Percentiles rank a stretch among this genome's conserved stretches.
Conservation (phyloP, 2,329 filamentous ascomycete species). For the Paecilomyces variotii region DNA sequence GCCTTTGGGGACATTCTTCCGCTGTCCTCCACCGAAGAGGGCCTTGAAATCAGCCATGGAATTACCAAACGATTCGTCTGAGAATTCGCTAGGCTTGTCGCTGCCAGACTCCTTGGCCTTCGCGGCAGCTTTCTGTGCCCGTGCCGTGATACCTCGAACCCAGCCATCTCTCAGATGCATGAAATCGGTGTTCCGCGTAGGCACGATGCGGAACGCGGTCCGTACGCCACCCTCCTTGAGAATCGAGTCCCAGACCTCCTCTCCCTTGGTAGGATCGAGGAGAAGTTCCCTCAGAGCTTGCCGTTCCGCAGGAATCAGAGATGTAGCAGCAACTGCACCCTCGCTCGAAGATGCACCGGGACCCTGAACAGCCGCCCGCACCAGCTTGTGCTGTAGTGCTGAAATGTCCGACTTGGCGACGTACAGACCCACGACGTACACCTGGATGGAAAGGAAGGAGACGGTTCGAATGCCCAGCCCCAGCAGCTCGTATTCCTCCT, state of each 20-base stretch:
- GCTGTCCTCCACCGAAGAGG: constrained; percentile 66
- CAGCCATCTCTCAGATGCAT: constrained; percentile 85
- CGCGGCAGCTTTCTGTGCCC: constrained; percentile 52
- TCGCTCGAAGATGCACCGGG: constrained; percentile 14
- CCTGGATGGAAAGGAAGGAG: constrained; percentile 80
- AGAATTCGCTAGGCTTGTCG: constrained; percentile 37
- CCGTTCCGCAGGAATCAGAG: constrained; percentile 75
- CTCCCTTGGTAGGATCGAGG: constrained; percentile 60
- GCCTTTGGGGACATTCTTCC: constrained; percentile 65
- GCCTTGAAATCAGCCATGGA: constrained; percentile 70
- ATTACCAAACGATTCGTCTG: constrained; percentile 67
- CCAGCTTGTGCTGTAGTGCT: constrained; percentile 67
- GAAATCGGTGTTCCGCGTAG: constrained; percentile 91
- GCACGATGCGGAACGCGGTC: constrained; percentile 73
- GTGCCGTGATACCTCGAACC: constrained; percentile 72
- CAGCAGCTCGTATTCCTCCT: constrained; percentile 74
- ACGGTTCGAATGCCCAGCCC: constrained; percentile 84
- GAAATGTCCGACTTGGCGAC: constrained; percentile 76
- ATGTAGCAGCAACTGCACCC: constrained; percentile 64
- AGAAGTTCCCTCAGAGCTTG: constrained; percentile 61
- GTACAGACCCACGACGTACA: constrained; percentile 93
- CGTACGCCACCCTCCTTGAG: constrained; percentile 61
- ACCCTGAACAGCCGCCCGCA: constrained; percentile 54
- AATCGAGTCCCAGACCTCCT: constrained; percentile 66
- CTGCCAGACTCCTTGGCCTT: constrained; percentile 29